These are phyloP conservation scores for Ophiorrhiza pumila DNA, from an alignment of 257 asterid species.

Conservation along the genomic window DNA sequence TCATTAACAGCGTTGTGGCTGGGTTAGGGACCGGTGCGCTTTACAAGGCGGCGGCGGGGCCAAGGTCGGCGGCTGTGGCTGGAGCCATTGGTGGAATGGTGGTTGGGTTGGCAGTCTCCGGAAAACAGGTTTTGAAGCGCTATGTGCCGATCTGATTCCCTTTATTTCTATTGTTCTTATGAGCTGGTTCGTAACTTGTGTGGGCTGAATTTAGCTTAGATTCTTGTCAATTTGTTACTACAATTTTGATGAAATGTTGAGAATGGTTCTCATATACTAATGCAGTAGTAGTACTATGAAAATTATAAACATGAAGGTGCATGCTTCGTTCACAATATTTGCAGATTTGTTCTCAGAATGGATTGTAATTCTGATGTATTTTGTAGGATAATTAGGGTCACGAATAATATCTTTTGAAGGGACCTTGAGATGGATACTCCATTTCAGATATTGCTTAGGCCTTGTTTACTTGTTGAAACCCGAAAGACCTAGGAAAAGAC, in stretches of 20 bases:
- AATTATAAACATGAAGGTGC: slow-evolving; percentile 18
- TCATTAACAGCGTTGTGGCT: slow-evolving; percentile 42
- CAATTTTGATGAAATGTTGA: slow-evolving; percentile 32
- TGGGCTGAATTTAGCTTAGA: slow-evolving; percentile 15
- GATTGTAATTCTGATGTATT: not conserved
- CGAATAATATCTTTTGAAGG: slow-evolving; percentile 19
- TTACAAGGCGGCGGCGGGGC: slow-evolving; percentile 49
- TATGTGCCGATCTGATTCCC: slow-evolving; percentile 39
- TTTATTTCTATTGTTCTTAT: not conserved
- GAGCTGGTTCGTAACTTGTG: too few species aligned
- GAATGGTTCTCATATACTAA: not conserved
- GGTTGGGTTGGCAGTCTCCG: slow-evolving; percentile 44
- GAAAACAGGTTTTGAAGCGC: slow-evolving; percentile 48
- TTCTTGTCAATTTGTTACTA: slow-evolving; percentile 10
- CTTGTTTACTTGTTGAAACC: not conserved
- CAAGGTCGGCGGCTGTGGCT: slow-evolving; percentile 49
- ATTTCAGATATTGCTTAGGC: not conserved
- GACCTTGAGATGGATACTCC: not conserved
- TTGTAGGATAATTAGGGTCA: not conserved
- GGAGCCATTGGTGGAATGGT: slow-evolving; percentile 47
- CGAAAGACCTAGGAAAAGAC: not conserved
- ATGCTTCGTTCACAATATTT: slow-evolving; percentile 21
- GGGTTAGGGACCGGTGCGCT: slow-evolving; percentile 49
- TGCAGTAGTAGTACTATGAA: slow-evolving; percentile 2
- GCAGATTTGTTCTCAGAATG: slow-evolving; percentile 9